Base-by-base conservation (phyloP, 2,329 filamentous ascomycete genomes). In the Alternaria gaisen region DNA sequence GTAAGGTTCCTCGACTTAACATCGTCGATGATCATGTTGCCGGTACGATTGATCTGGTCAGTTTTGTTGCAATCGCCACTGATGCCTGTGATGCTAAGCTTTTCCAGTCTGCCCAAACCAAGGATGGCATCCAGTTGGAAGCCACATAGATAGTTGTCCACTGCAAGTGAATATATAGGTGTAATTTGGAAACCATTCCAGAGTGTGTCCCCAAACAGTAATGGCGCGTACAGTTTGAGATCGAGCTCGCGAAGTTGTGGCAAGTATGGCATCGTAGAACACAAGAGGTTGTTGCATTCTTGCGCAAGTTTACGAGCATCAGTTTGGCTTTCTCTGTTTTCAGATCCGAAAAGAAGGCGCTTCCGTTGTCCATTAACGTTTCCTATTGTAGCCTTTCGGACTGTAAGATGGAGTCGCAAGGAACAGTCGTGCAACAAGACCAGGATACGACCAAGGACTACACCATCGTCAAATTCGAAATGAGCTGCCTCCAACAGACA, bases 401-500 rank as follows among this genome's bases (percentile, higher is more conserved):
- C 16, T 12, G 22, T 46, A n/a, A 5, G 22, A 18, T 18, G 5
- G 24, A 52, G 34, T 26, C 24, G 48, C 48, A 52, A 18, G 7
- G 34, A 36, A 5, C 20, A 38, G 24, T 7, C 4, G 32, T 20
- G 7, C 20, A 52, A 14, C 8, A 24, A 52, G 22, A 18, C 16
- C 20, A 52, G 16, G n/a, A 40, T 28, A 18, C 34, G n/a, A 40
- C 48, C 32, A 24, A 52, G 34, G 26, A 22, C 22, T 26, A n/a
- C 32, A 30, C 34, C 16, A 18, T 56, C 18, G 9, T 24, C 44
- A 44, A 32, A 56, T 3, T 56, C 20, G 12, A 51, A 51, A n/a
- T 28, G 28, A 11, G 46, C 46, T 42, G 43, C 43, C 16, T 50
- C 54, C 10, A 56, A 38, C 14, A 56, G 32, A 40, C 54, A 56